A percentile compares a stretch with the other conserved stretches of the same genome.
These are phyloP conservation scores for Erythrobasidium hasegawianum DNA, from an alignment of 1,284 basidiomycete species.

Conservation along the genomic window DNA sequence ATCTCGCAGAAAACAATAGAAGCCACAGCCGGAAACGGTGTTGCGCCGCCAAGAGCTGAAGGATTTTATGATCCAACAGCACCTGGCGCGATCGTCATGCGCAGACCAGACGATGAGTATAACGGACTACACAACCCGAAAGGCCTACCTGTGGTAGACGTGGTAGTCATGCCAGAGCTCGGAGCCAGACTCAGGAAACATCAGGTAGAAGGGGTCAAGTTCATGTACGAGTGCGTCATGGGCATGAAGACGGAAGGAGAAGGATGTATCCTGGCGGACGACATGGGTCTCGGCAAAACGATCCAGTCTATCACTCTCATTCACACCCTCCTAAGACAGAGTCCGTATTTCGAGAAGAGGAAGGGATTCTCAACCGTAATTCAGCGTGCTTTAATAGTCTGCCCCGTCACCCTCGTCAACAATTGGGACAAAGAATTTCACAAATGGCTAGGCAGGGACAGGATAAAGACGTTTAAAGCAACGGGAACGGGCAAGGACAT, in stretches of 20 bases:
- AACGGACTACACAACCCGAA: slow-evolving; percentile 66
- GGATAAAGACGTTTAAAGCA: slow-evolving; percentile 71
- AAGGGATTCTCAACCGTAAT: slow-evolving; percentile 51
- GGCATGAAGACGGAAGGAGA: slow-evolving; percentile 75
- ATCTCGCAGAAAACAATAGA: slow-evolving; percentile 15
- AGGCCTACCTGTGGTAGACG: slow-evolving; percentile 65
- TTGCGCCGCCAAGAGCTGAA: slow-evolving; percentile 23
- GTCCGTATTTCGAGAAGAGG: background rate
- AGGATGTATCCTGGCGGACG: slow-evolving; percentile 95
- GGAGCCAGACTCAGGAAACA: slow-evolving; percentile 75
- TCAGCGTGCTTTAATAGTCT: slow-evolving; percentile 75
- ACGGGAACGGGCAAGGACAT: slow-evolving; percentile 62
- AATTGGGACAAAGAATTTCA: slow-evolving; percentile 96
- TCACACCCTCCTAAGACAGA: slow-evolving; percentile 79
- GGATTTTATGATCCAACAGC: slow-evolving; percentile 60
- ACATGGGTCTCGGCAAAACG: slow-evolving; percentile 87
- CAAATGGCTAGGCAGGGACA: slow-evolving; percentile 85
- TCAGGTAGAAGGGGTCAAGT: slow-evolving; percentile 70
- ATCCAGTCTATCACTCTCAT: slow-evolving; percentile 76
- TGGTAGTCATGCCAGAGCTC: slow-evolving; percentile 91
- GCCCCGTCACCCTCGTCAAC: slow-evolving; percentile 87
- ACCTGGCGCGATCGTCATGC: slow-evolving; percentile 81
- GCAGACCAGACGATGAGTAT: slow-evolving; percentile 66
- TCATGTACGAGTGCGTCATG: slow-evolving; percentile 96
- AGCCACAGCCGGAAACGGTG: slow-evolving; percentile 7